Evolutionary conservation across 352 stramenopile genomes (phyloP).

Genomic region (Phytophthora melonis): DNA sequence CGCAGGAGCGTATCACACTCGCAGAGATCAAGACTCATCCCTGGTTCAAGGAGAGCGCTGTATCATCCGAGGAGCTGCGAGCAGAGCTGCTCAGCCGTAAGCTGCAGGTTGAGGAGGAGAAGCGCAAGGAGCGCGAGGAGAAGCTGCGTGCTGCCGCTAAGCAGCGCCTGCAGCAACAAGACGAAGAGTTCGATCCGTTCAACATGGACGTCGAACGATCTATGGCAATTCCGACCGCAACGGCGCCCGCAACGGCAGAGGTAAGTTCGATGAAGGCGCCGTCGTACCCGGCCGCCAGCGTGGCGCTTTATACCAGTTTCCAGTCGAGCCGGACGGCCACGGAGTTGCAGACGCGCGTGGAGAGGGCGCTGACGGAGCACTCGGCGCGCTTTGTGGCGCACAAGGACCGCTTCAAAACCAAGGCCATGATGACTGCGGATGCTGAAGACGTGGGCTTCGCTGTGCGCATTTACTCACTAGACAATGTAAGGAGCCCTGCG

Average conservation of each 20-base stretch:
- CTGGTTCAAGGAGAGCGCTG: conserved; percentile 66
- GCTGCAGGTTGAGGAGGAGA: conserved; percentile 73
- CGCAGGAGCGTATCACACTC: conserved; percentile 80
- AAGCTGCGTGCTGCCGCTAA: conserved; percentile 55
- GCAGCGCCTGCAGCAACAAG: conserved; percentile 35
- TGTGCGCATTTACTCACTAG: conserved; percentile 72
- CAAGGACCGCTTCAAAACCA: conserved; percentile 81
- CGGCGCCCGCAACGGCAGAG: conserved; percentile 39
- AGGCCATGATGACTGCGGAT: conserved; percentile 58
- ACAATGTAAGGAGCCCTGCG: conserved; percentile 67
- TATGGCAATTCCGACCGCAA: conserved; percentile 36
- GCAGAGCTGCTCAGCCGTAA: conserved; percentile 70
- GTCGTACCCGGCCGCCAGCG: conserved; percentile 63
- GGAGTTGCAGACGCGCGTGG: conserved; percentile 66
- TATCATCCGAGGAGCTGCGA: conserved; percentile 53
- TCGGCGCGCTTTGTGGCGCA: conserved; percentile 59
- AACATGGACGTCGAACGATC: conserved; percentile 52
- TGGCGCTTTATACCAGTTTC: conserved; percentile 83
- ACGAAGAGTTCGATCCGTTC: conserved; percentile 79
- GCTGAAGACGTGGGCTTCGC: conserved; percentile 64
- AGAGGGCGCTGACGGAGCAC: conserved; percentile 59
- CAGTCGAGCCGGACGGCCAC: conserved; percentile 57
- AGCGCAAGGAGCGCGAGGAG: conserved; percentile 71
- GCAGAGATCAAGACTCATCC: conserved; percentile 80
- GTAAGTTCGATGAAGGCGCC: conserved; percentile 48